Evolutionary conservation across 2,329 filamentous ascomycete species (phyloP).

Genomic region (Coniochaeta prunicola): DNA sequence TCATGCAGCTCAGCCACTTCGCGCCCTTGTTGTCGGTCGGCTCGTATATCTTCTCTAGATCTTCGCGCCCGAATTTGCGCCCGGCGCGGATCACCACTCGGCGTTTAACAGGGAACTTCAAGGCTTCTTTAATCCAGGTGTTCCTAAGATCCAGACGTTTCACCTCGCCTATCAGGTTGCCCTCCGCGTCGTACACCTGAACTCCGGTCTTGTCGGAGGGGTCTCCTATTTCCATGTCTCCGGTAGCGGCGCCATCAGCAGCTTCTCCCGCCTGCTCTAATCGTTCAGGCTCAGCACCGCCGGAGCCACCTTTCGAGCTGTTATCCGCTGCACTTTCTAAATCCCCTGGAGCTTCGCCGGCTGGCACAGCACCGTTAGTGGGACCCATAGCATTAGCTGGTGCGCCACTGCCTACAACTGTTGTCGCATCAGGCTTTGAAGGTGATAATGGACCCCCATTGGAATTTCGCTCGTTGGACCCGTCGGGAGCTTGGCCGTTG

Average conservation of each 20-base stretch:
- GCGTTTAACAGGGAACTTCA: conserved; percentile 28
- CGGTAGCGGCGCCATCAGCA: neutral
- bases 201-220: conserved; percentile 15
- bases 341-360: too few species aligned
- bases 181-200: conserved; percentile 28
- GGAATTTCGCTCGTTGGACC: neutral
- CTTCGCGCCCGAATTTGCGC: conserved; percentile 30
- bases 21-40: conserved; percentile 32
- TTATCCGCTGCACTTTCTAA: neutral
- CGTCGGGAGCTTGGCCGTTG: neutral
- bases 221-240: neutral
- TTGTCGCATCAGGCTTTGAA: too few species aligned
- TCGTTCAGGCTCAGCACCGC: neutral
- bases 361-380: neutral
- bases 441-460: neutral
- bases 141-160: conserved; percentile 29
- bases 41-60: conserved; percentile 33
- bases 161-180: conserved; percentile 29
- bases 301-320: neutral
- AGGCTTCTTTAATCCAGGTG: conserved; percentile 29
- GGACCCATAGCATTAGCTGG: neutral
- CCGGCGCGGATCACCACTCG: conserved; percentile 32
- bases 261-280: neutral
- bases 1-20: conserved; percentile 41
- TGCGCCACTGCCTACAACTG: neutral